These are phyloP conservation scores for Diaporthe aspalathi DNA, from an alignment of 2,329 filamentous ascomycete genomes.

Conservation along the genomic window DNA sequence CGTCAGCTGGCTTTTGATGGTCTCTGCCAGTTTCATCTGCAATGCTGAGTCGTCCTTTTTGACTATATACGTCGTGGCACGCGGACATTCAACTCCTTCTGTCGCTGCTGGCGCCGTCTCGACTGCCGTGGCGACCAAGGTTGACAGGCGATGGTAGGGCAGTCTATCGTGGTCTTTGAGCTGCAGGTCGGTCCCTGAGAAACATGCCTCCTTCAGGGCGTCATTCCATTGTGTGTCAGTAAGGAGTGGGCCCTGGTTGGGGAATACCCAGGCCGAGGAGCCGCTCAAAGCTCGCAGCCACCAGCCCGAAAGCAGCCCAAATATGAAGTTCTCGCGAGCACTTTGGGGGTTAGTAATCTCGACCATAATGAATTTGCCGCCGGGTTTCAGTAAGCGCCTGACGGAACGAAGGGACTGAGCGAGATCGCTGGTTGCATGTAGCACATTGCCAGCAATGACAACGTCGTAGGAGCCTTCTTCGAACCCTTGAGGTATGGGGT, in stretches of 20 bases:
- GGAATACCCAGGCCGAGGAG: constrained; percentile 8
- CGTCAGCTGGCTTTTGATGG: not conserved
- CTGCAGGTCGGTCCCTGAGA: constrained; percentile 21
- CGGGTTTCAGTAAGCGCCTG: constrained; percentile 4
- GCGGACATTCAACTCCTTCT: not conserved
- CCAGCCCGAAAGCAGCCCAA: constrained; percentile 27
- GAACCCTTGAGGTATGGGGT: constrained; percentile 12
- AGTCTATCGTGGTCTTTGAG: not conserved
- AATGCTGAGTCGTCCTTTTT: not conserved
- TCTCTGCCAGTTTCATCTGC: not conserved
- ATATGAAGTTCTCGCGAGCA: constrained; percentile 9
- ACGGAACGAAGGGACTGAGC: constrained; percentile 43
- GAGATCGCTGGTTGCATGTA: constrained; percentile 47
- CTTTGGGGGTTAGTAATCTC: constrained; percentile 23
- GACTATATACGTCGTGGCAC: not conserved
- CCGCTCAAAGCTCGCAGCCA: constrained; percentile 8
- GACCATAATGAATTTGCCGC: constrained; percentile 28
- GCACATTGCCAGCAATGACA: constrained; percentile 48
- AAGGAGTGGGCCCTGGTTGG: constrained; percentile 24
- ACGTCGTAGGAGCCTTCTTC: constrained; percentile 37
- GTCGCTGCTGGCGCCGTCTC: not conserved
- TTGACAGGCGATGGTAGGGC: not conserved
- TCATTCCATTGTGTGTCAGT: constrained; percentile 16
- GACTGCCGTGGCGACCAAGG: constrained; percentile 1
- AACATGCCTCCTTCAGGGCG: constrained; percentile 10